Percentiles rank a stretch among this genome's conserved stretches.
Evolutionary conservation across 192 early-diverging fungal genomes (phyloP).

Genomic region (Phycomyces nitens): DNA sequence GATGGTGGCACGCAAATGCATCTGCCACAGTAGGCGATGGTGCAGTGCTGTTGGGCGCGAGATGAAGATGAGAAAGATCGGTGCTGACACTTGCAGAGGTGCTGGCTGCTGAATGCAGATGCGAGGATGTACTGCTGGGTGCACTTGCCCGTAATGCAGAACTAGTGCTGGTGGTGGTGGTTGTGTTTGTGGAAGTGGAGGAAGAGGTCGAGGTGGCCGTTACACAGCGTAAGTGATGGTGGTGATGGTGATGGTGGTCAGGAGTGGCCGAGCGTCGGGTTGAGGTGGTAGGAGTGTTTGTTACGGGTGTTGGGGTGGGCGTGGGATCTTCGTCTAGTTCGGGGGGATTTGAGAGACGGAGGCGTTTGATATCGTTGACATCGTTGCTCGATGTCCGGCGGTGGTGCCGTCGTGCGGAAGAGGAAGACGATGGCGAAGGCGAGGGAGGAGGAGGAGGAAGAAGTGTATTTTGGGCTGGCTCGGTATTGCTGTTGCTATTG

Average conservation of each 20-base stretch:
- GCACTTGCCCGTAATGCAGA: too few species aligned
- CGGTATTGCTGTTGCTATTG: neutral
- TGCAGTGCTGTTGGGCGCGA: neutral
- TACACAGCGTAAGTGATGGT: constrained; percentile 11
- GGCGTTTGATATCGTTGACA: constrained; percentile 32
- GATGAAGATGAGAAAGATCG: neutral
- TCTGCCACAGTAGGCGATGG: neutral
- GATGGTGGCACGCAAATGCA: neutral
- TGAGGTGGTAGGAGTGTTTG: neutral
- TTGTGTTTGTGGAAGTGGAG: neutral
- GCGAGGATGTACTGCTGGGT: too few species aligned
- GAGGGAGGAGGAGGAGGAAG: neutral
- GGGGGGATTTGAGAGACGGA: constrained; percentile 14
- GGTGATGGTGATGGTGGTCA: constrained; percentile 11
- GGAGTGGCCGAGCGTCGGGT: constrained; percentile 5
- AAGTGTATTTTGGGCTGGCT: neutral
- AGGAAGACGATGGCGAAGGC: neutral
- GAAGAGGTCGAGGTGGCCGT: constrained; percentile 5
- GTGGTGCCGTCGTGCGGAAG: constrained; percentile 29
- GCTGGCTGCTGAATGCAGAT: too few species aligned
- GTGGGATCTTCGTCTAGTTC: constrained; percentile 11
- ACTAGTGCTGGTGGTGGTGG: neutral
- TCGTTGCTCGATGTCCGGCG: constrained; percentile 38
- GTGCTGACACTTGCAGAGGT: neutral
- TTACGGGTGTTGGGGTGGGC: neutral